Base-by-base conservation (phyloP, 1,139 yeast species). In the Pneumocystis wakefieldiae region DNA sequence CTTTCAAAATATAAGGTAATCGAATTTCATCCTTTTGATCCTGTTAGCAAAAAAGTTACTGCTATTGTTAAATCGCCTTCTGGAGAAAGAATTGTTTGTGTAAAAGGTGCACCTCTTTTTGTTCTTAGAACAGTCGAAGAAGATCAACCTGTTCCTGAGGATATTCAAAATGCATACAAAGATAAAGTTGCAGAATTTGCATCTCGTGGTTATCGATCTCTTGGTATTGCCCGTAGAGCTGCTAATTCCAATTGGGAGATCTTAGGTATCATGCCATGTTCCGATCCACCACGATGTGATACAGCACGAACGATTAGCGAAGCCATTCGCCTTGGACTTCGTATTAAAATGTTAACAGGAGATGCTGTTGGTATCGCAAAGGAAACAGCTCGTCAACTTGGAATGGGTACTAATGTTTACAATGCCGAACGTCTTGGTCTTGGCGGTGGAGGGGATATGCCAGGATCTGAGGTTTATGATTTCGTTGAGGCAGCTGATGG, bases 401-500 rank as follows among this genome's bases (percentile, higher is more conserved):
- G 86, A 72, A 78, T 83, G 70, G 86, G 87, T 74, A 82, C 86
- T 69, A 83, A 83, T 80, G 83, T 83, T 73, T 83, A 83, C 77
- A 84, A 83, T 75, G 86, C 87, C 68, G 87, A 83, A 76, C 80
- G 83, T 75, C 81, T 83, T 72, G 86, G 86, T 76, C 80, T 83
- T 69, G 83, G 85, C 70, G 86, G 86, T 70, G 86, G 85, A 74
- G 86, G 86, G 77, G 85, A 82, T 76, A 81, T 83, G 84, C 83
- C 85, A 69, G 86, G 86, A 75, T 81, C 84, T 71, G 86, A 83
- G 75, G 83, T 83, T 74, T 84, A 86, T 75, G 88, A 84, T 75
- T 84, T 84, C 73, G 87, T 84, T 75, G 87, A 84, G 78, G 83
- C 83, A 73, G 88, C 88, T 68, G 88, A 84, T 76, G 88, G 88